Evolutionary conservation across 2,329 filamentous ascomycete genomes (phyloP), one percentile per base, ranked within the genome.

Genomic region (Graphilbum sp.): DNA sequence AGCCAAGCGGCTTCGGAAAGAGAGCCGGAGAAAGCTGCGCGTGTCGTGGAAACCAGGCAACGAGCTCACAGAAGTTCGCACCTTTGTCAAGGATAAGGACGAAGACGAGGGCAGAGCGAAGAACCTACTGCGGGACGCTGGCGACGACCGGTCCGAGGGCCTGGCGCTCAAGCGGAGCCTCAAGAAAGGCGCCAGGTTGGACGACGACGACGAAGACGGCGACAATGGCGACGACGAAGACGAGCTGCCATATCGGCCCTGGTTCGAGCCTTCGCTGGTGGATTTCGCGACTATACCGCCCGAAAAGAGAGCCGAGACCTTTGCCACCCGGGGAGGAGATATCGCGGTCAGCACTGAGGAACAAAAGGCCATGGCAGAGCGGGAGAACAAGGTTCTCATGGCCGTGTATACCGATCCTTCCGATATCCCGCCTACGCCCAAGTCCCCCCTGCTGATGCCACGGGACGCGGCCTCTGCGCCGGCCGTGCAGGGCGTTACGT

Each of bases 51-150:
- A 77, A 50, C 66, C 73, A 0, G 79, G 79, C 36, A 60, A 68
- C 16, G 69, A 74, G 23, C 64, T 88, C 23, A 75, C 75, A 2
- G 63, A 81, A 46, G 62, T 84, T 39, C 70, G 72, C 45, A 61
- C 76, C 36, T 86, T 87, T 57, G 72, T 75, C 39, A 80, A 83
- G 48, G 77, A 84, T 43, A 74, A 72, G 2, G 78, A 83, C 4
- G 80, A 86, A 51, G 78, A 84, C 47, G 66, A 75, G 41, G 77
- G 75, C 38, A 68, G 79, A 39, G 69, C 72, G 38, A 64, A 67
- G 39, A 79, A 74, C 49, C 75, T 83, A 66, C 69, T 78, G 31
- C 72, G 73, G 35, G 79, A 86, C 53, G 78, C 78, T 4, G 69
- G 70, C 23, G 80, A 86, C 51, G 77, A 83, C 49, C 74, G 75